Conservation (phyloP, 2,329 filamentous ascomycete species). For the Didymella segeticola region DNA sequence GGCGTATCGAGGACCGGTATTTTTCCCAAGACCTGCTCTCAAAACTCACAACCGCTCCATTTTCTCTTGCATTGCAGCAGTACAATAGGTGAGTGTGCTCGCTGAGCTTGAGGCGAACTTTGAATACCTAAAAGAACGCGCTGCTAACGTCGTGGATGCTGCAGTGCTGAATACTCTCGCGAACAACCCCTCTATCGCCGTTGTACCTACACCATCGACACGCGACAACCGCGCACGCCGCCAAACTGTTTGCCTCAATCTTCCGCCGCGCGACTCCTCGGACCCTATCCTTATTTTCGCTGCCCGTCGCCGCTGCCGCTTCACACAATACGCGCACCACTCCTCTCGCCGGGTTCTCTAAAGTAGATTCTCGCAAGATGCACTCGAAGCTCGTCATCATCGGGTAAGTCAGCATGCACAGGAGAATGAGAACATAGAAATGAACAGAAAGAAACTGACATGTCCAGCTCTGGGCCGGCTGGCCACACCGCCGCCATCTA, state of each 20-base stretch:
- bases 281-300: constrained; percentile 74
- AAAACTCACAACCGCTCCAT: constrained; percentile 19
- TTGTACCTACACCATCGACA: constrained; percentile 28
- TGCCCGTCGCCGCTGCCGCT: constrained; percentile 75
- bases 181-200: constrained; percentile 18
- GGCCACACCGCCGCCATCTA: constrained; percentile 98
- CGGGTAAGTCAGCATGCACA: constrained; percentile 27
- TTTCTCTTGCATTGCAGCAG: constrained; percentile 13
- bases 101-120: neutral
- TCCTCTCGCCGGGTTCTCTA: constrained; percentile 47
- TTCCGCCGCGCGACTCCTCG: constrained; percentile 71
- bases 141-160: neutral
- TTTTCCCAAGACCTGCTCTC: constrained; percentile 13
- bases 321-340: constrained; percentile 68
- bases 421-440: constrained; percentile 48
- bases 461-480: constrained; percentile 84
- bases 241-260: constrained; percentile 91
- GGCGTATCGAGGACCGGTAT: constrained; percentile 26
- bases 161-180: constrained; percentile 13
- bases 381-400: constrained; percentile 89
- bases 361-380: constrained; percentile 67
- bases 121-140: neutral
- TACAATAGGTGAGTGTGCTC: constrained; percentile 8
- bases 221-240: constrained; percentile 55
- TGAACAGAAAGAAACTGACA: constrained; percentile 35